phyloP scores from a whole-genome alignment of 2,329 filamentous ascomycete species.

The Aspergillus sp. region DNA sequence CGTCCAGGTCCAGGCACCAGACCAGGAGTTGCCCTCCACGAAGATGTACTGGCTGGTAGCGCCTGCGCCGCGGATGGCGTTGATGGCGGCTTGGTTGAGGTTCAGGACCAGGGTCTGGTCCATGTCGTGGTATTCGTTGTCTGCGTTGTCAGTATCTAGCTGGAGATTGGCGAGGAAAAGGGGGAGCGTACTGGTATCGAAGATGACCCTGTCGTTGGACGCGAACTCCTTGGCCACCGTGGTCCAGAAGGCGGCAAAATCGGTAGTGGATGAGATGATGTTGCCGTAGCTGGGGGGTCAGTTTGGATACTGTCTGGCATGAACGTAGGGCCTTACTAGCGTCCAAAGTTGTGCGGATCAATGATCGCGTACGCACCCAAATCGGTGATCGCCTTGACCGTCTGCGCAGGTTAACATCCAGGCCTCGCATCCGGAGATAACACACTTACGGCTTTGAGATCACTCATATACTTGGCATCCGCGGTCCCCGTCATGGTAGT shows the following conservation, averaged over 20 bases:
- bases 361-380: slow-evolving; percentile 53
- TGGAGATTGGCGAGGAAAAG: background rate
- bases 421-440: too few relatives aligned
- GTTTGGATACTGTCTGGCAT: background rate
- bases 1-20: slow-evolving; percentile 50
- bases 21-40: slow-evolving; percentile 53
- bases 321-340: slow-evolving; percentile 19
- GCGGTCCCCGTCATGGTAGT: slow-evolving; percentile 42
- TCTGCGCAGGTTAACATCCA: slow-evolving; percentile 14
- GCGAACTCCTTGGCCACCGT: slow-evolving; percentile 55
- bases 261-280: slow-evolving; percentile 39
- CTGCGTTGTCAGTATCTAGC: slow-evolving; percentile 14
- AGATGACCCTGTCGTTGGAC: slow-evolving; percentile 56
- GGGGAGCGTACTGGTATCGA: slow-evolving; percentile 52
- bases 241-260: slow-evolving; percentile 58
- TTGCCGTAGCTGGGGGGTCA: slow-evolving; percentile 12
- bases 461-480: slow-evolving; percentile 43
- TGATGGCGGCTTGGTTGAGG: slow-evolving; percentile 63
- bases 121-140: slow-evolving; percentile 66
- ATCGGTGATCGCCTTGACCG: slow-evolving; percentile 36
- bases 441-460: slow-evolving; percentile 31
- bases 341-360: slow-evolving; percentile 62
- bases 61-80: slow-evolving; percentile 58
- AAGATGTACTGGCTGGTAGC: slow-evolving; percentile 58
- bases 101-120: slow-evolving; percentile 56